These are phyloP conservation scores for Phylloboletellus chloephorus DNA, from an alignment of 1,284 basidiomycete species.

Conservation along the genomic window DNA sequence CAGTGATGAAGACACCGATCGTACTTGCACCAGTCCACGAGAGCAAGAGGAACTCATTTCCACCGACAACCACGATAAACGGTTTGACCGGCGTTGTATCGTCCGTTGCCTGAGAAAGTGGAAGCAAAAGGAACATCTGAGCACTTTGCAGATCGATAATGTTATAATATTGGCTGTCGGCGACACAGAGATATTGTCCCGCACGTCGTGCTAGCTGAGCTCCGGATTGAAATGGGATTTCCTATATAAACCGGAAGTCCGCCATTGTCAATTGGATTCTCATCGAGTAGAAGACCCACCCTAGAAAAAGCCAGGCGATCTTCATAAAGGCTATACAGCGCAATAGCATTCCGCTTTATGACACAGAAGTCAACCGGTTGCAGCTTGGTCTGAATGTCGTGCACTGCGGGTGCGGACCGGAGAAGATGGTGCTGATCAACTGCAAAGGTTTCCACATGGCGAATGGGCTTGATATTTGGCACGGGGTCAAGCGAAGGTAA, in stretches of 20 bases:
- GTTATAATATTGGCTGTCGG: conserved; percentile 68
- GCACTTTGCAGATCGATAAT: conserved; percentile 71
- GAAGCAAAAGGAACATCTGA: conserved; percentile 66
- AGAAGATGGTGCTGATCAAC: conserved; percentile 75
- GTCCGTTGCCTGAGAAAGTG: conserved; percentile 63
- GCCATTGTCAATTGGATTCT: conserved; percentile 39
- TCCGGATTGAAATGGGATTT: conserved; percentile 70
- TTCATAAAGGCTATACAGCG: conserved; percentile 50
- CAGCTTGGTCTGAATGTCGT: conserved; percentile 35
- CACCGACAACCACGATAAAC: conserved; percentile 67
- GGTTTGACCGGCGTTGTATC: conserved; percentile 51
- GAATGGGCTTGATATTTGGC: conserved; percentile 65
- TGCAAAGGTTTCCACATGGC: conserved; percentile 72
- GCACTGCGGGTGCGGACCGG: conserved; percentile 43
- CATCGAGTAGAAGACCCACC: conserved; percentile 17
- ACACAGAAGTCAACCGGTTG: conserved; percentile 74
- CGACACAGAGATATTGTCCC: conserved; percentile 66
- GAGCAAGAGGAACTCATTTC: conserved; percentile 75
- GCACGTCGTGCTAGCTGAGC: conserved; percentile 60
- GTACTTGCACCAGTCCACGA: conserved; percentile 73
- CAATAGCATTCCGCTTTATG: conserved; percentile 66
- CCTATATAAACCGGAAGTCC: conserved; percentile 54
- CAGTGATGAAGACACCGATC: conserved; percentile 80
- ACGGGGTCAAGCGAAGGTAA: conserved; percentile 75
- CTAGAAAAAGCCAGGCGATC: conserved; percentile 29